Evolutionary conservation across 495 filamentous ascomycete species (phyloP), one percentile per base, ranked within the genome.

Genomic region (Aspergillus cavernicola): DNA sequence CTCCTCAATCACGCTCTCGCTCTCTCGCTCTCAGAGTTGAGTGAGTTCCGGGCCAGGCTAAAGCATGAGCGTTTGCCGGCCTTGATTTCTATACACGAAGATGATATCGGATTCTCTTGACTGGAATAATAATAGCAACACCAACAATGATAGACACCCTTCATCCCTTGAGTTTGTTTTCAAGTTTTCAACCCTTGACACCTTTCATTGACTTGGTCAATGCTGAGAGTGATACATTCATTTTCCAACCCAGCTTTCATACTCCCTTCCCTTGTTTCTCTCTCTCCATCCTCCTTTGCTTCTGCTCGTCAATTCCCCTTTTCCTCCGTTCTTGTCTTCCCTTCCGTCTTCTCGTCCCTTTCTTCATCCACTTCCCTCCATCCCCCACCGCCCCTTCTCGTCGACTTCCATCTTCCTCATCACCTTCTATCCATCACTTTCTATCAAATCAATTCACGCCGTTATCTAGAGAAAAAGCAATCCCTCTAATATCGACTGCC

Each of bases 61-160:
- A 50, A 40, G n/a, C 47, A 43, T 43, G 8, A 38, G 49, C 49
- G 43, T 16, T 56, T 31, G 44, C 41, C 37, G 22, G 42, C 41
- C 37, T 56, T 47, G 40, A 58, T 56, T 57, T 58, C 55, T 43
- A 51, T 63, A 55, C 41, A 54, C 38, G 47, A 26, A 47, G 24
- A 47, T 36, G 44, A 47, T 35, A 47, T 47, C 31, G 31, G 29
- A 24, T 23, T 47, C 18, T 23, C 31, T 33, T 15, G 31, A 32
- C 15, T 45, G 18, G 10, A 33, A 33, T 18, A 33, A 33, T 35
- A 47, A 31, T 9, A 47, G 18, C 2, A 22, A 6, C 44, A 32
- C 2, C 44, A n/a, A 13, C 9, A 33, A 47, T 35, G 44, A 47
- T 31, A 47, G 44, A 23, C 10, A 16, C 23, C 15, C 24, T 24